Evolutionary conservation across 148 eudicot genomes (phyloP).

Genomic region (Dianthus caryophyllus): DNA sequence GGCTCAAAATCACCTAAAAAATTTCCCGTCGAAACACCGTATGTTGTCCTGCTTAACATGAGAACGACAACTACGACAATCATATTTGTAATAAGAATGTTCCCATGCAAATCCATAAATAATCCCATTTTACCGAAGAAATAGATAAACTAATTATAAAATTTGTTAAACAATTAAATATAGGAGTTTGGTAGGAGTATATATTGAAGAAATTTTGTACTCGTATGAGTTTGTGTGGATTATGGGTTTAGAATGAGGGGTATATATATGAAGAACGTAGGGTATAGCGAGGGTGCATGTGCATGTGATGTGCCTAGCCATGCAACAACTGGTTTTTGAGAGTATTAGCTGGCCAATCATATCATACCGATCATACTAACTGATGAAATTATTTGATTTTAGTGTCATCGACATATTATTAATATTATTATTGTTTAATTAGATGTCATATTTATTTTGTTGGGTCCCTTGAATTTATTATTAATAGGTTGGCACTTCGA

Average conservation of each 20-base stretch:
- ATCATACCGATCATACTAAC: background rate
- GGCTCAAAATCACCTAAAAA: conserved; percentile 36
- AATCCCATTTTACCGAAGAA: background rate
- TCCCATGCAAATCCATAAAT: conserved; percentile 24
- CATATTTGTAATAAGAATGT: background rate
- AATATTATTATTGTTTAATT: background rate
- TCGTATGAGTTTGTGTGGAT: conserved; percentile 5
- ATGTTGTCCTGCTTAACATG: conserved; percentile 11
- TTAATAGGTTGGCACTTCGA: background rate
- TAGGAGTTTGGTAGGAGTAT: too few relatives aligned
- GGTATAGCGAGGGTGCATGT: conserved; percentile 12
- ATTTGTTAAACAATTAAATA: background rate
- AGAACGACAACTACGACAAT: conserved; percentile 1
- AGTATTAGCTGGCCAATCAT: conserved; percentile 22
- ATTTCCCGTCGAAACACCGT: conserved; percentile 18
- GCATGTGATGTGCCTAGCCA: conserved; percentile 12
- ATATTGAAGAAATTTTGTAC: background rate
- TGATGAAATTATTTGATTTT: too few relatives aligned
- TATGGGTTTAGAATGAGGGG: background rate
- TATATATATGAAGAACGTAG: conserved; percentile 9
- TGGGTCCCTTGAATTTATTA: conserved; percentile 18
- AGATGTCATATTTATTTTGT: conserved; percentile 14
- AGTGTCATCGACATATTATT: too few relatives aligned
- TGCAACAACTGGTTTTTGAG: conserved; percentile 6
- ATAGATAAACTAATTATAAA: background rate